Evolutionary conservation across 2,329 filamentous ascomycete genomes (phyloP), one percentile per base, ranked within the genome.

Genomic region (Talaromyces pinophilus): DNA sequence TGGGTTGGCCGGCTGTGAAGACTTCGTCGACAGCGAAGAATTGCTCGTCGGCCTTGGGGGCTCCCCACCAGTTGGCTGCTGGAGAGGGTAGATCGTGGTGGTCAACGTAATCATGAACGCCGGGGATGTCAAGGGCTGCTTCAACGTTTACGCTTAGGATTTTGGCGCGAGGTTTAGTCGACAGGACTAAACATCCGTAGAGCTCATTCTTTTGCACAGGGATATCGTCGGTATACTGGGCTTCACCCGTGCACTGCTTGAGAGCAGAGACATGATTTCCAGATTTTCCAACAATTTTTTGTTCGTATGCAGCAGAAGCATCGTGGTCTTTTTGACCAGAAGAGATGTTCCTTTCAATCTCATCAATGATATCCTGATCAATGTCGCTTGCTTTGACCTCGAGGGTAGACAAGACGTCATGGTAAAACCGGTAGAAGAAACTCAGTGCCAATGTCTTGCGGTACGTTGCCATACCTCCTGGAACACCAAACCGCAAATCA

Each of bases 361-460:
- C 95, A 1, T 87, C 86, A 46, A 96, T 85, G 0, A 89, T 92
- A 70, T 96, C 89, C 52, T 84, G 82, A 73, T 97, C 93, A 55
- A 88, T 72, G 28, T 86, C 82, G 1, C 80, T 74, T 42, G 82
- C 78, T 46, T 82, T 81, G 40, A 82, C 75, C 30, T 81, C 74
- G 13, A 85, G 79, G 33, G 85, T 84, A 0, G 87, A 84, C 50
- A 97, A 83, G 0, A 94, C 86, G 68, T 98, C 94, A 73, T 98
- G 92, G 75, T 97, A 98, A 79, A 97, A 99, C 46, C 93, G 89
- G 79, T 98, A 98, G 80, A 98, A 98, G 84, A 99, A 96, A 2
- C 93, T 90, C 62, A 98, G 82, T 0, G 95, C 94, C 8, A 99
- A 82, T 0, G 93, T 92, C 76, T 95, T 96, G 33, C 95, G 85